phyloP scores from a whole-genome alignment of 1,284 basidiomycete genomes.

The Megacollybia platyphylla region DNA sequence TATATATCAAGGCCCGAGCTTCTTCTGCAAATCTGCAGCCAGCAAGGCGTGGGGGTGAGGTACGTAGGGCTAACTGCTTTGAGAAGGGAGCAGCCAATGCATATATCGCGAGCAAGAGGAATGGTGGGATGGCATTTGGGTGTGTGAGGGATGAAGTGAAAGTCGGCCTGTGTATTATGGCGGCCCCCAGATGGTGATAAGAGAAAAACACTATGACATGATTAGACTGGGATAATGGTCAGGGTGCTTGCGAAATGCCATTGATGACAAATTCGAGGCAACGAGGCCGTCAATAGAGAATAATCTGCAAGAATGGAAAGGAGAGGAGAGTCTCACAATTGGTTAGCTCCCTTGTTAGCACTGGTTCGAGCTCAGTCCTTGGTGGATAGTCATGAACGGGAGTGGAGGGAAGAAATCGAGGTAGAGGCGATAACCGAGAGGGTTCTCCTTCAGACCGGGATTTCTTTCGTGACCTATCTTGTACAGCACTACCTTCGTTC shows the following conservation, averaged over 20 bases:
- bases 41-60: slow-evolving; percentile 45
- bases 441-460: background rate
- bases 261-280: slow-evolving; percentile 6
- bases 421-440: background rate
- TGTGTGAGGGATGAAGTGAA: slow-evolving; percentile 53
- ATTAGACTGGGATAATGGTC: slow-evolving; percentile 2
- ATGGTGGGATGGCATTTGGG: slow-evolving; percentile 42
- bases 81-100: slow-evolving; percentile 65
- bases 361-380: slow-evolving; percentile 33
- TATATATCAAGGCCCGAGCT: slow-evolving; percentile 58
- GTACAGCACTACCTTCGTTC: background rate
- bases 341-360: slow-evolving; percentile 59
- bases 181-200: slow-evolving; percentile 62
- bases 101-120: slow-evolving; percentile 60
- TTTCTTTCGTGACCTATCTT: background rate
- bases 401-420: background rate
- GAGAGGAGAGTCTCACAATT: slow-evolving; percentile 37
- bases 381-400: background rate
- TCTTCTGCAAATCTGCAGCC: slow-evolving; percentile 61
- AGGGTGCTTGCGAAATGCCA: no score
- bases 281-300: slow-evolving; percentile 3
- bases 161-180: slow-evolving; percentile 64
- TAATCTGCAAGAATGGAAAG: slow-evolving; percentile 5
- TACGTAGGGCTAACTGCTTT: slow-evolving; percentile 47
- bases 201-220: slow-evolving; percentile 57